These are phyloP conservation scores for Miscanthus lutarioriparius DNA, from an alignment of 176 grass and related monocot species.

Conservation along the genomic window DNA sequence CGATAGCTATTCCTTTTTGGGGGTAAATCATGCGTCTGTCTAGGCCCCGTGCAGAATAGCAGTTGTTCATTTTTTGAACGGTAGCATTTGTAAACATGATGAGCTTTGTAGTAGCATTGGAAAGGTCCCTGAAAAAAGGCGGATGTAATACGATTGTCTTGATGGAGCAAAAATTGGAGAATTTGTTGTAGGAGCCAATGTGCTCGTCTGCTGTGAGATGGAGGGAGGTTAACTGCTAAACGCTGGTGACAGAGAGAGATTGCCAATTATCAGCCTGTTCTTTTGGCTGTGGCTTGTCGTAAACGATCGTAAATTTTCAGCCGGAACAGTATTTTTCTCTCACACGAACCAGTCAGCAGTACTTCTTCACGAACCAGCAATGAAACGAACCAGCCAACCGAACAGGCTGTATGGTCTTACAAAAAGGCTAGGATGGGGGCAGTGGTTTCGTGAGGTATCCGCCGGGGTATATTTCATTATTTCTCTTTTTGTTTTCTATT, in stretches of 20 bases:
- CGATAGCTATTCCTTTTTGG: conserved; percentile 20
- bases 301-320: too few species aligned
- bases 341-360: too few species aligned
- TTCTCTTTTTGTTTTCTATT: too few species aligned
- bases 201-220: neutral
- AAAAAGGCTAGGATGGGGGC: neutral
- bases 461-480: too few species aligned
- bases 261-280: neutral
- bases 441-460: neutral
- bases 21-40: neutral
- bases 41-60: neutral
- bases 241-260: neutral
- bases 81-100: conserved; percentile 26
- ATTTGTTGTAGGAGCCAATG: neutral
- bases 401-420: too few species aligned
- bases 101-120: neutral
- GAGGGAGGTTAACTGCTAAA: neutral
- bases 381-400: too few species aligned
- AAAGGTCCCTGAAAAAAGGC: neutral
- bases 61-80: conserved; percentile 36
- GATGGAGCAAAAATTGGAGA: neutral
- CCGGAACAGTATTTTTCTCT: too few species aligned
- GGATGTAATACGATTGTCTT: neutral
- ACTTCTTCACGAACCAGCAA: too few species aligned
- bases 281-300: too few species aligned